Evolutionary conservation across 2,329 filamentous ascomycete species (phyloP), one percentile per base, ranked within the genome.

Genomic region (Fusarium goolgardi): DNA sequence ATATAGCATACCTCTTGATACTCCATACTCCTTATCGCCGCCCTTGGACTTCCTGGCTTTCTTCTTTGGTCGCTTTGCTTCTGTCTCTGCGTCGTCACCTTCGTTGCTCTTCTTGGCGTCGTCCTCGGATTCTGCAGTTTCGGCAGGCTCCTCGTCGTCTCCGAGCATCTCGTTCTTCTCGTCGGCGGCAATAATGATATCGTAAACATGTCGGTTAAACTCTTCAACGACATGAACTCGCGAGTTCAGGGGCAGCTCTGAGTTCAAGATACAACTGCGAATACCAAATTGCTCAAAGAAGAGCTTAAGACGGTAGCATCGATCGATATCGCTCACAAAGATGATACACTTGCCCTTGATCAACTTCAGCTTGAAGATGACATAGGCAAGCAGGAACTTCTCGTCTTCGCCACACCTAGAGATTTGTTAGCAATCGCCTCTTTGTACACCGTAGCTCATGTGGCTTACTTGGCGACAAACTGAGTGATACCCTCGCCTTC

Each of bases 271-370:
- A 79, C 93, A 97, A 74, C 92, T 95, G 77, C 93, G 91, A 76
- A 97, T 95, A 46, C 94, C 94, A 75, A 99, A 99, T 76, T 99
- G 96, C 79, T 99, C 96, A 53, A 99, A 87, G 76, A 96, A 99
- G 10, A 99, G 85, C 80, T 97, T 97, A 25, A 99, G 82, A 35
- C 96, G 88, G 79, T 99, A 99, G 73, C 92, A 97, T 68, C 84
- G 81, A 79, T 97, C 94, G 55, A 97, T 91, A 71, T 97, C 93
- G 29, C 88, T 90, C 9, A 97, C 94, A 63, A 86, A 86, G 44
- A 86, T 83, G 65, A 86, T 81, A 60, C 91, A 91, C 78, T 98
- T 98, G 67, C 96, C 96, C 78, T 95, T 97, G 76, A 99, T 91
- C 52, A 98, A 83, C 77, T 96, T 92, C 15, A 98, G 86, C 82